These are phyloP conservation scores for Lophiotrema nucula DNA, from an alignment of 495 filamentous ascomycete species.

Conservation along the genomic window DNA sequence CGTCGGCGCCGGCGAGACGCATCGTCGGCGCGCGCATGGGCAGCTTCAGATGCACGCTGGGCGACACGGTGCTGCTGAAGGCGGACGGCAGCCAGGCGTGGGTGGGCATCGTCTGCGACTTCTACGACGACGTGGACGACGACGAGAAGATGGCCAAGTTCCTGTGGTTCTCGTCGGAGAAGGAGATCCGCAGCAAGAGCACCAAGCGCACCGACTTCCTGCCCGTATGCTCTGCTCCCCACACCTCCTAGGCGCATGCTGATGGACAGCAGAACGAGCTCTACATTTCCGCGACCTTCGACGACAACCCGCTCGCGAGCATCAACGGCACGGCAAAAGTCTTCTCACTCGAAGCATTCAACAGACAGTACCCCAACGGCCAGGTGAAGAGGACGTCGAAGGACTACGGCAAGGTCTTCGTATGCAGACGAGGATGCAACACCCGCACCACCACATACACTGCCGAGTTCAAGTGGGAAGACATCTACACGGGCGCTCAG, in stretches of 20 bases:
- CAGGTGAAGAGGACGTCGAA: constrained; percentile 68
- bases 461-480: constrained; percentile 88
- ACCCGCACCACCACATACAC: constrained; percentile 87
- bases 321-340: constrained; percentile 86
- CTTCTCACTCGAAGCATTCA: constrained; percentile 68
- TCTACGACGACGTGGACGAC: constrained; percentile 53
- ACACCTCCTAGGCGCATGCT: constrained; percentile 3
- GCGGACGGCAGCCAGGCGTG: constrained; percentile 84
- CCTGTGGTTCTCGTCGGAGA: constrained; percentile 88
- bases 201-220: constrained; percentile 82
- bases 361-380: constrained; percentile 69
- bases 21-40: constrained; percentile 86
- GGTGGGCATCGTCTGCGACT: constrained; percentile 83
- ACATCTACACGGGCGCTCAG: constrained; percentile 65
- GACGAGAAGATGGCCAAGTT: constrained; percentile 64
- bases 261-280: constrained; percentile 69
- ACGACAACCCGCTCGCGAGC: constrained; percentile 79
- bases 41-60: constrained; percentile 73
- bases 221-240: constrained; percentile 46
- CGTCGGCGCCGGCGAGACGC: constrained; percentile 6
- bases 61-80: constrained; percentile 82
- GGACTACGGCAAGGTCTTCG: constrained; percentile 83
- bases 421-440: constrained; percentile 87
- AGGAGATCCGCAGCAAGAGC: constrained; percentile 77
- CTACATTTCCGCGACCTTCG: constrained; percentile 82